phyloP scores from a whole-genome alignment of 176 grass and related monocot species.

The Zoysia japonica region DNA sequence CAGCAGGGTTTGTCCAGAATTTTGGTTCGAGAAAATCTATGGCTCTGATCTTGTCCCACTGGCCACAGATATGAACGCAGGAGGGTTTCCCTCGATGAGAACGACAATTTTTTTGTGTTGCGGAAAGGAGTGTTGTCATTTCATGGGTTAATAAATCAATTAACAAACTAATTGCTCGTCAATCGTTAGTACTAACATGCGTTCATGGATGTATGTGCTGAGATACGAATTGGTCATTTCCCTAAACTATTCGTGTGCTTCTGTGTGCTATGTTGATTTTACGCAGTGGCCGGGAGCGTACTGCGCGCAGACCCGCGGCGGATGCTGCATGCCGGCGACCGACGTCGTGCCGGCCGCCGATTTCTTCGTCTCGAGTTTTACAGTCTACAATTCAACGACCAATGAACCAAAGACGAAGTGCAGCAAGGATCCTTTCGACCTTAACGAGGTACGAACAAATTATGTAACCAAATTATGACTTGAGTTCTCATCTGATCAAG shows the following conservation, averaged over 20 bases:
- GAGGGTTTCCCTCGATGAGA: not conserved
- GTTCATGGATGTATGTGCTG: too few relatives aligned
- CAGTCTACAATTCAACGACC: constrained; percentile 13
- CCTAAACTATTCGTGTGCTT: too few relatives aligned
- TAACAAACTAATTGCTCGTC: too few relatives aligned
- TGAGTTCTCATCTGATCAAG: too few relatives aligned
- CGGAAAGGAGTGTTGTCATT: not conserved
- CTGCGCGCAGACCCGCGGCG: constrained; percentile 29
- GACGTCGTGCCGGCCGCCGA: constrained; percentile 25
- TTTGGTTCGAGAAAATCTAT: too few relatives aligned
- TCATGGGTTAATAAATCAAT: not conserved
- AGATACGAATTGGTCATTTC: not conserved
- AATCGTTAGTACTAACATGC: too few relatives aligned
- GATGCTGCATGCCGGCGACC: constrained; percentile 43
- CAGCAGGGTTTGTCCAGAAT: not conserved
- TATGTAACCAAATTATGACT: too few relatives aligned
- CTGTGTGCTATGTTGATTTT: not conserved
- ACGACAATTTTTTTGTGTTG: too few relatives aligned
- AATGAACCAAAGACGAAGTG: not conserved
- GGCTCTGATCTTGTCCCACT: too few relatives aligned
- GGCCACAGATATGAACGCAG: too few relatives aligned
- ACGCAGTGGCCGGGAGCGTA: constrained; percentile 53
- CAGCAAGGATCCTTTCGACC: constrained; percentile 30
- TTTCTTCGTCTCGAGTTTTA: constrained; percentile 37
- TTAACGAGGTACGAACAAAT: not conserved